Percentiles rank a stretch among this genome's conserved stretches.
Conservation (phyloP, 148 eudicot species). For the Polygonum aviculare region DNA sequence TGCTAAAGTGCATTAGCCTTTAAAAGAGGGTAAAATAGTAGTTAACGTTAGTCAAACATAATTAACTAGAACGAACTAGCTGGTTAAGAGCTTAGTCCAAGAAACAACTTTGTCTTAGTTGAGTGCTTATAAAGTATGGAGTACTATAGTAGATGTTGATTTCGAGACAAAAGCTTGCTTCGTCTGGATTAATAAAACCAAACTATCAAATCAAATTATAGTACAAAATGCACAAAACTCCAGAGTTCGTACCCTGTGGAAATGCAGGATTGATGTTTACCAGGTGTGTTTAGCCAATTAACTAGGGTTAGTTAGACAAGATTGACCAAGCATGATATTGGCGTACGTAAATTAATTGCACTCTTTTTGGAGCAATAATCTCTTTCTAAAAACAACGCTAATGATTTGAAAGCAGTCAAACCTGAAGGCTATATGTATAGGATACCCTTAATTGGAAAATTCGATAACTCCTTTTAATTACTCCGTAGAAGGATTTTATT, state of each 20-base stretch:
- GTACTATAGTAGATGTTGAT: background rate
- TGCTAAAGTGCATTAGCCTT: background rate
- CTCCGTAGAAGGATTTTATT: too few relatives aligned
- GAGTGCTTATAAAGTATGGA: background rate
- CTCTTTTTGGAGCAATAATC: background rate
- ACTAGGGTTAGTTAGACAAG: background rate
- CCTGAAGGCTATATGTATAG: too few relatives aligned
- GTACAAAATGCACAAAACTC: background rate
- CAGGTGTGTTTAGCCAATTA: background rate
- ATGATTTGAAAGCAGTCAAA: too few relatives aligned
- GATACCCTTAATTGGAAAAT: too few relatives aligned
- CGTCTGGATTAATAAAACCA: background rate
- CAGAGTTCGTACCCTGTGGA: background rate
- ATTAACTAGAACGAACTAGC: background rate
- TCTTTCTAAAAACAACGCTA: too few relatives aligned
- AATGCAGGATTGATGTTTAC: background rate
- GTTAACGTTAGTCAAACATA: background rate
- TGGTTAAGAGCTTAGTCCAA: background rate
- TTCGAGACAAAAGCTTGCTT: background rate
- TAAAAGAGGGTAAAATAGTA: background rate
- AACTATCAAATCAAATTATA: background rate
- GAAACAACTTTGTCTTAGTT: background rate
- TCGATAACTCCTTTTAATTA: too few relatives aligned
- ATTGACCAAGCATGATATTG: background rate
- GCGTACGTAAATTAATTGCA: background rate